Evolutionary conservation across 2,329 filamentous ascomycete species (phyloP).

Genomic region (Thielaviopsis euricoi): DNA sequence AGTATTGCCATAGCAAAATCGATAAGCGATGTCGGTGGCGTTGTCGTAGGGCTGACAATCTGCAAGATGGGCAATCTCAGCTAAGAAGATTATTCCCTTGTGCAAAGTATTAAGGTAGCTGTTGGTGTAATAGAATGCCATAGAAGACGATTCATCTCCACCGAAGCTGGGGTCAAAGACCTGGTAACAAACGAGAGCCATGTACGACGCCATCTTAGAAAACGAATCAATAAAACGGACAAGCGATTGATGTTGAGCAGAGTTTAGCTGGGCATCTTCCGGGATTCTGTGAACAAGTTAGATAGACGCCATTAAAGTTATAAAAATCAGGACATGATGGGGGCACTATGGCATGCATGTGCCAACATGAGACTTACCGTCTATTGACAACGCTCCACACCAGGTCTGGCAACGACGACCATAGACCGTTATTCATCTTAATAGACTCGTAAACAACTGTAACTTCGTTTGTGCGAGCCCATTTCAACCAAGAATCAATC

Average conservation of each 20-base stretch:
- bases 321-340: too few species aligned
- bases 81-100: not conserved
- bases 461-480: constrained; percentile 20
- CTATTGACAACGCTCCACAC: constrained; percentile 22
- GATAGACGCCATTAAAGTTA: too few species aligned
- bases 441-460: constrained; percentile 26
- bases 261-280: not conserved
- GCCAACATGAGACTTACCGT: not conserved
- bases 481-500: constrained; percentile 32
- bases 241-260: not conserved
- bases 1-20: not conserved
- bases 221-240: not conserved
- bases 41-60: not conserved
- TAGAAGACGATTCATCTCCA: not conserved
- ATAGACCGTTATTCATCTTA: constrained; percentile 30
- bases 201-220: not conserved
- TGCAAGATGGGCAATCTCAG: not conserved
- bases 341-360: too few species aligned
- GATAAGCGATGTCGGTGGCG: not conserved
- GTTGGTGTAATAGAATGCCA: not conserved
- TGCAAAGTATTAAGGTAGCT: not conserved
- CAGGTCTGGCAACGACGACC: constrained; percentile 34
- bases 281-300: not conserved
- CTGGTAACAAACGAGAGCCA: not conserved
- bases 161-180: not conserved